Conservation (phyloP, 2,329 filamentous ascomycete genomes). For the Aureobasidium melanogenum region DNA sequence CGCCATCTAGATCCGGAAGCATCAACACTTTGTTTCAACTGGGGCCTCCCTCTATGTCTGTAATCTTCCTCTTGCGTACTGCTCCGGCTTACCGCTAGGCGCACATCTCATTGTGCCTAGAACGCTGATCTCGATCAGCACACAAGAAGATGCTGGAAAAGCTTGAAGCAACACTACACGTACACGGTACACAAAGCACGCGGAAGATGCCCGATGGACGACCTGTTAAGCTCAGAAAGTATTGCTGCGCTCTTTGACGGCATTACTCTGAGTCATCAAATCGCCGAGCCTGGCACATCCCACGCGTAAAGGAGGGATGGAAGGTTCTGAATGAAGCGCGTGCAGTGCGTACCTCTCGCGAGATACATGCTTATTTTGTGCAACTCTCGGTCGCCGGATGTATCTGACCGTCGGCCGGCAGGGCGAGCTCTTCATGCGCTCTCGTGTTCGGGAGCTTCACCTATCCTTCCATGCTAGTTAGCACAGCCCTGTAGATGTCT, state of each 20-base stretch:
- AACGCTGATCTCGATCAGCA: neutral
- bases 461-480: neutral
- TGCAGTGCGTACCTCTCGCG: neutral
- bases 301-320: neutral
- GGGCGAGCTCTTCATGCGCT: neutral
- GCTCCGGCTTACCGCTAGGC: neutral
- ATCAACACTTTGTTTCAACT: neutral
- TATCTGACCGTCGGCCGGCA: neutral
- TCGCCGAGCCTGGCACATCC: neutral
- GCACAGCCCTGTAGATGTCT: slow-evolving; percentile 3
- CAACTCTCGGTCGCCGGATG: neutral
- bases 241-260: neutral
- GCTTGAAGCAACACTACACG: neutral
- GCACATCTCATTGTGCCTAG: neutral
- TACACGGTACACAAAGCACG: neutral
- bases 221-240: neutral
- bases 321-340: neutral
- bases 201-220: neutral
- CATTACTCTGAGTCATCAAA: neutral
- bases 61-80: neutral
- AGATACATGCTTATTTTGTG: slow-evolving; percentile 2
- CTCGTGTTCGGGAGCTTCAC: neutral
- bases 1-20: neutral
- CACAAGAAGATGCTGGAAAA: neutral
- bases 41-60: neutral